These are phyloP conservation scores for Salix suchowensis DNA, from an alignment of 345 rosid genomes.

Conservation along the genomic window DNA sequence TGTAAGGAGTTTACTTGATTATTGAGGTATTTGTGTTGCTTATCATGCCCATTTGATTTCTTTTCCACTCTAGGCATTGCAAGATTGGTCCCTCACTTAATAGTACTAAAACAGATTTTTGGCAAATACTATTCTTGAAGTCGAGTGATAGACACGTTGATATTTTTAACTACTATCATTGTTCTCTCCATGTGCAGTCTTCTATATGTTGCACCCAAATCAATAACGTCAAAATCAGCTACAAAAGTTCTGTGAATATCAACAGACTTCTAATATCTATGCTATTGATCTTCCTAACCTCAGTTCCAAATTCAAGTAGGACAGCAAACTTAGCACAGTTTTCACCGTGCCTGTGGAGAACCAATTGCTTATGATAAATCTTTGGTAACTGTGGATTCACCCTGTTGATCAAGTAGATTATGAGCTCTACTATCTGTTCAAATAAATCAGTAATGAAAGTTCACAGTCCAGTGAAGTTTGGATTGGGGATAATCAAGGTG, in stretches of 20 bases:
- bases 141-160: background rate
- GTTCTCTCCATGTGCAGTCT: background rate
- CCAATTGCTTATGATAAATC: background rate
- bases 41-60: background rate
- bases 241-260: background rate
- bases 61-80: too few relatives aligned
- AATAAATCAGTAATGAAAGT: background rate
- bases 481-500: background rate
- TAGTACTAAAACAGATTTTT: too few relatives aligned
- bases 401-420: background rate
- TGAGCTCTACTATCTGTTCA: background rate
- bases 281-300: background rate
- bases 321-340: background rate
- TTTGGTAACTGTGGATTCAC: too few relatives aligned
- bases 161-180: background rate
- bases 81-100: too few relatives aligned
- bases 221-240: background rate
- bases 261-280: background rate
- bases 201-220: background rate
- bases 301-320: background rate
- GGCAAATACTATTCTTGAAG: background rate
- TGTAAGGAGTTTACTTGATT: background rate
- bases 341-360: background rate
- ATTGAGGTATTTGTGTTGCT: background rate
- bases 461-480: background rate